Conservation (phyloP, 2,329 filamentous ascomycete genomes). For the Scytalidium sp. region DNA sequence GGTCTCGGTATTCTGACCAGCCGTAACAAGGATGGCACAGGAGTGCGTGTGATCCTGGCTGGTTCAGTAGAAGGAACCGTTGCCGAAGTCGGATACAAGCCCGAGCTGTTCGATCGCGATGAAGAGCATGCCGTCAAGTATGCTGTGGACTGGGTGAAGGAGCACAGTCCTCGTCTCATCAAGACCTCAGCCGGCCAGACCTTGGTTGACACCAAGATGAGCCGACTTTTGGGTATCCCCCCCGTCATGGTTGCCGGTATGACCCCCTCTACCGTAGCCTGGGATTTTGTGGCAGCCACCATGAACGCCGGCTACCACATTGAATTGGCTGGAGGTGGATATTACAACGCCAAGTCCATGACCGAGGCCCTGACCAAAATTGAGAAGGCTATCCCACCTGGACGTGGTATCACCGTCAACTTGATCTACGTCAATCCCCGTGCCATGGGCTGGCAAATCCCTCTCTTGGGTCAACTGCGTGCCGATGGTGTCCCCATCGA, state of each 20-base stretch:
- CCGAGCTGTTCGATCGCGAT: slow-evolving; percentile 94
- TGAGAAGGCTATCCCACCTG: slow-evolving; percentile 77
- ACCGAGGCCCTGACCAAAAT: slow-evolving; percentile 81
- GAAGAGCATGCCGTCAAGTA: slow-evolving; percentile 93
- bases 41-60: slow-evolving; percentile 92
- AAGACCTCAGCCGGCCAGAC: slow-evolving; percentile 87
- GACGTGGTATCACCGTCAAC: slow-evolving; percentile 85
- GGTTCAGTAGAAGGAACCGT: slow-evolving; percentile 91
- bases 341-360: slow-evolving; percentile 81
- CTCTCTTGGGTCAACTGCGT: slow-evolving; percentile 74
- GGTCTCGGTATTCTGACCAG: slow-evolving; percentile 94
- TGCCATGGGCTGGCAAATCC: slow-evolving; percentile 91
- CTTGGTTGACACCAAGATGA: slow-evolving; percentile 97
- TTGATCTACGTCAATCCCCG: slow-evolving; percentile 88
- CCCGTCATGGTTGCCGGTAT: slow-evolving; percentile 91
- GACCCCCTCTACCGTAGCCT: slow-evolving; percentile 85
- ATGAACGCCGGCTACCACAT: slow-evolving; percentile 97
- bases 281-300: slow-evolving; percentile 87
- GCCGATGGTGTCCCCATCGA: slow-evolving; percentile 88
- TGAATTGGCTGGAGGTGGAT: slow-evolving; percentile 85
- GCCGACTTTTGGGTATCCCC: slow-evolving; percentile 76
- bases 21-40: slow-evolving; percentile 98
- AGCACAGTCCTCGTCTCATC: slow-evolving; percentile 88
- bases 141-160: slow-evolving; percentile 96
- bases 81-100: slow-evolving; percentile 92